These are phyloP conservation scores for Colletotrichum costaricense DNA, from an alignment of 2,329 filamentous ascomycete genomes.

Conservation along the genomic window DNA sequence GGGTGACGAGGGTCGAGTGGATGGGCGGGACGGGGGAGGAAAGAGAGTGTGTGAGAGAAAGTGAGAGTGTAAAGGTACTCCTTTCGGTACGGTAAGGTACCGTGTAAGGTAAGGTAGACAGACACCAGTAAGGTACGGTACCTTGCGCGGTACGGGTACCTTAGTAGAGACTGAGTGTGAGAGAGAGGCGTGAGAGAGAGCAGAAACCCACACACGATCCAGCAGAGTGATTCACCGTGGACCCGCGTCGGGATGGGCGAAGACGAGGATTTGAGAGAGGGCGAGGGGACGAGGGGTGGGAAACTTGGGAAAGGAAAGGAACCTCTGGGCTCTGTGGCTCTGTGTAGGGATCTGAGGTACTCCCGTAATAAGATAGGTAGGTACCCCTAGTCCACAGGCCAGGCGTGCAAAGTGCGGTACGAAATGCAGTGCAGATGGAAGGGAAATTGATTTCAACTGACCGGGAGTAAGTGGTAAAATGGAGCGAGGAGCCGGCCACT, in stretches of 20 bases:
- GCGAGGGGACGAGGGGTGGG: slow-evolving; percentile 3
- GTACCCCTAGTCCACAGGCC: slow-evolving; percentile 26
- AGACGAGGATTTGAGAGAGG: slow-evolving; percentile 19
- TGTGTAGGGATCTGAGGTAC: not conserved
- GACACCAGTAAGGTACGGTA: too few species aligned
- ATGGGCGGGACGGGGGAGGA: not conserved
- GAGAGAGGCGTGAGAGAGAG: slow-evolving; percentile 7
- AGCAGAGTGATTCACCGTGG: slow-evolving; percentile 32
- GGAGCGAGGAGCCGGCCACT: slow-evolving; percentile 34
- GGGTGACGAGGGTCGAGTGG: slow-evolving; percentile 15
- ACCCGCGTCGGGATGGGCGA: slow-evolving; percentile 34
- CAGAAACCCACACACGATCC: slow-evolving; percentile 33
- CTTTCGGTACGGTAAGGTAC: not conserved
- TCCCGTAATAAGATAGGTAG: slow-evolving; percentile 12
- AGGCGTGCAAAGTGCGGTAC: slow-evolving; percentile 2
- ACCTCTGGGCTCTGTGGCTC: not conserved
- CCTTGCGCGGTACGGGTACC: too few species aligned
- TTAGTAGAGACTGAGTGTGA: too few species aligned
- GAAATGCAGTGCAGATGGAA: not conserved
- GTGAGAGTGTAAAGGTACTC: not conserved
- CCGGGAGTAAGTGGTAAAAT: slow-evolving; percentile 30
- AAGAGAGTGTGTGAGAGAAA: slow-evolving; percentile 12
- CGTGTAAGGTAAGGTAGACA: not conserved
- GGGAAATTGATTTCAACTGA: slow-evolving; percentile 28
- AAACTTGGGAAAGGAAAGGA: not conserved